Base-by-base conservation (phyloP, 108 stramenopile species). In the Fistulifera pelliculosa region DNA sequence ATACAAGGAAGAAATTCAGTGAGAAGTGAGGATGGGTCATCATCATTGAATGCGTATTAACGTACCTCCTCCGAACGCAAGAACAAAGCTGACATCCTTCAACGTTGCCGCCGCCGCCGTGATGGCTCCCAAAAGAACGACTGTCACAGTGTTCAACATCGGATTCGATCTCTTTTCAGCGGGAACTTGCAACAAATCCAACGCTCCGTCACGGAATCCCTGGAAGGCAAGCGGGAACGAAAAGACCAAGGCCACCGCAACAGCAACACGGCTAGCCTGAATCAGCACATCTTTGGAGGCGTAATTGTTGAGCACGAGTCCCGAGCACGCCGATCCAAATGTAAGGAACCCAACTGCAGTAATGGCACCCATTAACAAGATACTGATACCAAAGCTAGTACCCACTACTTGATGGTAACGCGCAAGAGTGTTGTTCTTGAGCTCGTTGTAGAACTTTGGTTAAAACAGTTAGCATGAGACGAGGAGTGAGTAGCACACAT, bases 301-400 rank as follows among this genome's bases (percentile, higher is more conserved):
- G 62, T 94, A 98, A 60, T 96, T 96, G 73, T 96, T 96, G 60
- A 98, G 66, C 42, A 96, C 85, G 42, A 98, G 68, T 24, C 97
- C 94, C 52, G 75, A 56, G 52, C 81, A 68, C 8, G 73, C 64
- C 24, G 68, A 75, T 55, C 95, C 97, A 65, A 98, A 98, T 10
- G 94, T 96, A 8, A 92, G 61, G 64, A 92, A 96, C 19, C 93
- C 94, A 64, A 89, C 70, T 39, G 74, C 70, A 11, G 87, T 83
- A 58, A 85, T 83, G 66, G 81, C 90, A 27, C 77, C 70, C 66
- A 83, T 73, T 16, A 83, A 22, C 16, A 71, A 26, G 42, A 93
- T 89, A 24, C 77, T 66, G 64, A 82, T 74, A 17, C 71, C 68
- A 76, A 98, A 98, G 41, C 80, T 73, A 7, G 64, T 70, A 6